A percentile compares a stretch with the other conserved stretches of the same genome.
phyloP scores from a whole-genome alignment of 768 basidiomycete genomes.

The Rhodotorula kratochvilovae region DNA sequence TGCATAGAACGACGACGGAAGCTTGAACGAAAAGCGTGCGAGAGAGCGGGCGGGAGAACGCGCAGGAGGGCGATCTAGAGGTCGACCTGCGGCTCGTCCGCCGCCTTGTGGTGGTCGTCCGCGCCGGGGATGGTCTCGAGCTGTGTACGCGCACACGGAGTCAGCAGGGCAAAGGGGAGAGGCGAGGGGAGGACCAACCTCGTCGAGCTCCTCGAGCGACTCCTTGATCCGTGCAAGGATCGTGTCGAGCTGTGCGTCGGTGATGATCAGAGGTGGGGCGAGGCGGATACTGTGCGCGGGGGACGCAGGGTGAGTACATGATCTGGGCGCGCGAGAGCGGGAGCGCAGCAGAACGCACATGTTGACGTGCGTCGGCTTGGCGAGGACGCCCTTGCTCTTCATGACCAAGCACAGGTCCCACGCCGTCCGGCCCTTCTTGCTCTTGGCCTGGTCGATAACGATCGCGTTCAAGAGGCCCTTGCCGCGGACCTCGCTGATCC shows the following conservation, averaged over 20 bases:
- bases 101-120: constrained; percentile 36
- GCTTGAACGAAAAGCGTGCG: not conserved
- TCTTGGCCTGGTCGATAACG: constrained; percentile 80
- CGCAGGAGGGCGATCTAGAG: not conserved
- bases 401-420: constrained; percentile 87
- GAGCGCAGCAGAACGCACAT: constrained; percentile 58
- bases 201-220: constrained; percentile 73
- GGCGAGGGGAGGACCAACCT: constrained; percentile 44
- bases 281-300: constrained; percentile 84
- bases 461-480: constrained; percentile 86
- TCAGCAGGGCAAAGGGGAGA: not conserved
- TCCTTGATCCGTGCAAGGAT: constrained; percentile 71
- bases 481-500: constrained; percentile 75
- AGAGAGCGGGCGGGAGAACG: not conserved
- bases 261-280: constrained; percentile 89
- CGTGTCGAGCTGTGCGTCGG: constrained; percentile 73
- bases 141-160: not conserved
- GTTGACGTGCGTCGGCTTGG: constrained; percentile 93
- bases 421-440: constrained; percentile 71
- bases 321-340: not conserved
- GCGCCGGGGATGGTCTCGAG: constrained; percentile 34
- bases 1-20: not conserved
- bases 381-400: constrained; percentile 84
- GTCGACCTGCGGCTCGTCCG: constrained; percentile 28
- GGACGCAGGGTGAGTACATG: not conserved